These are phyloP conservation scores for Batkoa obscura DNA, from an alignment of 371 early-diverging fungal species.

Conservation along the genomic window DNA sequence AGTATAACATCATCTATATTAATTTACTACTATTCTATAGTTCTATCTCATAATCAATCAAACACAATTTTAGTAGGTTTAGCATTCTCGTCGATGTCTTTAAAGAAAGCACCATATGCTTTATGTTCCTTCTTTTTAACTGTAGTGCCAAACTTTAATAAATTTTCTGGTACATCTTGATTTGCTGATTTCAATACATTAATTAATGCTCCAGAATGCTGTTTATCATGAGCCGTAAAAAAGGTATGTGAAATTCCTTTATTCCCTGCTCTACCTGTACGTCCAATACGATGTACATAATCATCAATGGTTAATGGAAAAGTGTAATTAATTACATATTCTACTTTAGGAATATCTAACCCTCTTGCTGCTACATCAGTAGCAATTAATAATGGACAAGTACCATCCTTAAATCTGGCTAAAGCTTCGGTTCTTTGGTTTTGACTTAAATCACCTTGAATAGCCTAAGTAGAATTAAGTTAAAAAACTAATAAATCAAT, in stretches of 20 bases:
- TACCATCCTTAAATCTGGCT: slow-evolving; percentile 47
- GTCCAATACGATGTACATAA: slow-evolving; percentile 88
- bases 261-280: slow-evolving; percentile 91
- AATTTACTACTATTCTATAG: no score
- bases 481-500: not conserved
- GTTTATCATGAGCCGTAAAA: slow-evolving; percentile 86
- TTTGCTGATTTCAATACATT: slow-evolving; percentile 81
- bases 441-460: slow-evolving; percentile 75
- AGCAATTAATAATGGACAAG: slow-evolving; percentile 59
- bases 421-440: slow-evolving; percentile 45
- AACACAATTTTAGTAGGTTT: slow-evolving; percentile 87
- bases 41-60: slow-evolving; percentile 10
- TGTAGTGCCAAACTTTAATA: slow-evolving; percentile 83
- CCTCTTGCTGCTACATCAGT: slow-evolving; percentile 95
- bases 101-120: slow-evolving; percentile 88
- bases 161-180: slow-evolving; percentile 65
- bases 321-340: slow-evolving; percentile 93
- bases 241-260: slow-evolving; percentile 84
- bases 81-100: slow-evolving; percentile 60
- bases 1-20: no score
- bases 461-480: slow-evolving; percentile 15
- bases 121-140: slow-evolving; percentile 93
- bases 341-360: slow-evolving; percentile 93
- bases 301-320: slow-evolving; percentile 94
- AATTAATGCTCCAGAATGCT: slow-evolving; percentile 68